Evolutionary conservation across 2,329 filamentous ascomycete genomes (phyloP).

Genomic region (Cladorrhinum sp.): DNA sequence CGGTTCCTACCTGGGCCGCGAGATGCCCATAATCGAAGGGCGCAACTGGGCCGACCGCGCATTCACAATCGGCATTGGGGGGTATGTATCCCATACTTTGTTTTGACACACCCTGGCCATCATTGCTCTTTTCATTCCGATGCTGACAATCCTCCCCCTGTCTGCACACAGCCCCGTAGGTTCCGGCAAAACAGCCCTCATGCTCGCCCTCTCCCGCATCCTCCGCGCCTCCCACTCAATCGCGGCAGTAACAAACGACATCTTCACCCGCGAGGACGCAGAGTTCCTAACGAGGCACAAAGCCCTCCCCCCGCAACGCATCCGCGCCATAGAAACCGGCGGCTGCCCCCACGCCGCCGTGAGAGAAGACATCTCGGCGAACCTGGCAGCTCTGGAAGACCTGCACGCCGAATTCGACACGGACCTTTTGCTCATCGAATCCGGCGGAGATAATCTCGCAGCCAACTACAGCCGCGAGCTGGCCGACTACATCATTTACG

Average conservation of each 20-base stretch:
- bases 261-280: conserved; percentile 97
- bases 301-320: conserved; percentile 77
- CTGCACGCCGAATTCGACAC: conserved; percentile 76
- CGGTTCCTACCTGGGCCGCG: conserved; percentile 81
- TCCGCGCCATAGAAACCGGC: conserved; percentile 94
- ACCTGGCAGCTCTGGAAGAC: conserved; percentile 87
- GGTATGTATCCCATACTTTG: conserved; percentile 53
- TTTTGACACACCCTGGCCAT: too few species aligned
- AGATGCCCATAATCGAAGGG: conserved; percentile 90
- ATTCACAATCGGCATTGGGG: conserved; percentile 97
- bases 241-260: conserved; percentile 96
- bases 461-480: conserved; percentile 95
- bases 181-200: conserved; percentile 94
- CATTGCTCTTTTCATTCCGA: too few species aligned
- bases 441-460: conserved; percentile 91
- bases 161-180: conserved; percentile 71
- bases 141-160: not conserved
- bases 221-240: conserved; percentile 80
- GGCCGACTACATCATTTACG: conserved; percentile 97
- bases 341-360: conserved; percentile 97
- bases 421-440: conserved; percentile 90
- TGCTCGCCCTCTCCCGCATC: conserved; percentile 86
- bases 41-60: conserved; percentile 84
- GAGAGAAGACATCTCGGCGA: conserved; percentile 91
- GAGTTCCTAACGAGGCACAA: conserved; percentile 89